A percentile compares a stretch with the other conserved stretches of the same genome.
Conservation (phyloP, 169 alveolate genomes). For the Babesia ovata region DNA sequence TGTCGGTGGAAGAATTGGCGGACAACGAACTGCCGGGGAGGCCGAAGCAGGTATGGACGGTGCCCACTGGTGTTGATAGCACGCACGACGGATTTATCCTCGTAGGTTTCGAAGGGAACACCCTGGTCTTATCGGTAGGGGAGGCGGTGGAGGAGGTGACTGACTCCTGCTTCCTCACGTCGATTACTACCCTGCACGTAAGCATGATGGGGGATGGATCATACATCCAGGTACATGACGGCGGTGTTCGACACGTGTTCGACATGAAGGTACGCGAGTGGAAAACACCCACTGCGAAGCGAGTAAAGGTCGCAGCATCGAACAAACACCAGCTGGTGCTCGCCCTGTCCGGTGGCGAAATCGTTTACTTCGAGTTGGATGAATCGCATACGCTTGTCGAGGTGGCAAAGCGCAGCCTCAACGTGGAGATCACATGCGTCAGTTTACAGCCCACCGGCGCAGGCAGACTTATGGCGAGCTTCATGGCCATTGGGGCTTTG, state of each 20-base stretch:
- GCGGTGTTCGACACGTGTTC: slow-evolving; percentile 87
- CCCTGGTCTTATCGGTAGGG: slow-evolving; percentile 93
- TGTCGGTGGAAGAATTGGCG: slow-evolving; percentile 94
- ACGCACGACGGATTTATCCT: slow-evolving; percentile 88
- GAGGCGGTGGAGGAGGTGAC: slow-evolving; percentile 91
- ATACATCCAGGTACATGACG: slow-evolving; percentile 89
- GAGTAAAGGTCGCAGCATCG: slow-evolving; percentile 89
- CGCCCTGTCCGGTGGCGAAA: slow-evolving; percentile 89
- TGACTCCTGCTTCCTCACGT: slow-evolving; percentile 87
- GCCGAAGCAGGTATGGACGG: slow-evolving; percentile 95
- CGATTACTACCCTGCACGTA: slow-evolving; percentile 86
- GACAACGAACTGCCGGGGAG: slow-evolving; percentile 93
- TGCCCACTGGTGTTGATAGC: slow-evolving; percentile 81
- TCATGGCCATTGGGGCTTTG: slow-evolving; percentile 92
- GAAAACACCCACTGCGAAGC: slow-evolving; percentile 82
- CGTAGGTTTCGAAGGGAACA: slow-evolving; percentile 91
- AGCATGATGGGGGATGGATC: slow-evolving; percentile 87
- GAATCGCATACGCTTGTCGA: slow-evolving; percentile 85
- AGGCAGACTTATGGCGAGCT: slow-evolving; percentile 90
- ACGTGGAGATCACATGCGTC: slow-evolving; percentile 87
- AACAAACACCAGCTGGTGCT: slow-evolving; percentile 91
- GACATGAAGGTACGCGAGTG: slow-evolving; percentile 79
- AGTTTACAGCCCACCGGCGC: slow-evolving; percentile 88
- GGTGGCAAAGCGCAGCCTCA: slow-evolving; percentile 77
- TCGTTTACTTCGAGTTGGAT: slow-evolving; percentile 92